Evolutionary conservation across 2,329 filamentous ascomycete species (phyloP).

Genomic region (Dactylella cylindrospora): DNA sequence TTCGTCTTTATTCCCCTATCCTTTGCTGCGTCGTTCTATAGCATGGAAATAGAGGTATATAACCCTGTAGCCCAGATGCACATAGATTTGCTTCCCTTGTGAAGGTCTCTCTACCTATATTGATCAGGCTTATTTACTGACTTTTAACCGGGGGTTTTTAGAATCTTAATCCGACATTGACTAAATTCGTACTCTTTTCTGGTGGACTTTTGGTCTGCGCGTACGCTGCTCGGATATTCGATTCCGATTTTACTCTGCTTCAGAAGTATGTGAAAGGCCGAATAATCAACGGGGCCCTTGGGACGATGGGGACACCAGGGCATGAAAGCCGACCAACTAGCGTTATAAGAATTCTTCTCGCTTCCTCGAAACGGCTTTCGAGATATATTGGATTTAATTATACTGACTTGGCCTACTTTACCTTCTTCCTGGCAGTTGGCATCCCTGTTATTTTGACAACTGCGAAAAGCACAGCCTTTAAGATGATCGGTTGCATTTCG

Average conservation of each 20-base stretch:
- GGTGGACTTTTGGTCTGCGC: background rate
- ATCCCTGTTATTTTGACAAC: background rate
- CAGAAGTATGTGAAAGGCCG: too few species aligned
- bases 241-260: too few species aligned
- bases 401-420: background rate
- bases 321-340: too few species aligned
- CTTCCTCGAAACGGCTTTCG: too few species aligned
- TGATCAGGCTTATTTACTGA: background rate
- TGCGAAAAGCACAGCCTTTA: background rate
- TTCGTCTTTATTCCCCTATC: conserved; percentile 56
- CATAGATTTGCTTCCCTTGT: background rate
- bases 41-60: conserved; percentile 53
- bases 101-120: too few species aligned
- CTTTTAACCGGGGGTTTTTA: background rate
- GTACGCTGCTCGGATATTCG: conserved; percentile 2
- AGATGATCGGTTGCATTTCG: background rate
- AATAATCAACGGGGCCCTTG: too few species aligned
- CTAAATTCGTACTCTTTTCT: background rate
- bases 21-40: conserved; percentile 54
- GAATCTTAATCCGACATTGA: background rate
- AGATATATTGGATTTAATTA: too few species aligned
- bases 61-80: too few species aligned
- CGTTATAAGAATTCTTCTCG: too few species aligned
- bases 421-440: background rate
- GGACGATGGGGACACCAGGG: too few species aligned